Evolutionary conservation across 441 rosid species (phyloP).

Genomic region (Raphanus hybrid): DNA sequence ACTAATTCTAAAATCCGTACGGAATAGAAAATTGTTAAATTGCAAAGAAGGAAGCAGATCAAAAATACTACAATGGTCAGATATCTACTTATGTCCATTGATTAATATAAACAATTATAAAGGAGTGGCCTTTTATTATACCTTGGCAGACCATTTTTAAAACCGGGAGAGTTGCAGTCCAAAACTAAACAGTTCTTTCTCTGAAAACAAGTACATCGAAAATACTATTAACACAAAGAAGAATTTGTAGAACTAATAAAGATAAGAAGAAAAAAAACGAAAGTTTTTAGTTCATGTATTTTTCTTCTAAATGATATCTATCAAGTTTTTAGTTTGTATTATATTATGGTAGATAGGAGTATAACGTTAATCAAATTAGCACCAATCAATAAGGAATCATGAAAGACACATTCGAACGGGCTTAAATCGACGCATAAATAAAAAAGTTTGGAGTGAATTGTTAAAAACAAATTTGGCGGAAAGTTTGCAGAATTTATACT

Average conservation of each 20-base stretch:
- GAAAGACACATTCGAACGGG: constrained; percentile 35
- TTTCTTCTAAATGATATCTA: not conserved
- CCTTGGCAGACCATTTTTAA: not conserved
- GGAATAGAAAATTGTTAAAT: too few species aligned
- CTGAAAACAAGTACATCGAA: not conserved
- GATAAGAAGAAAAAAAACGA: not conserved
- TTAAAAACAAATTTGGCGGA: constrained; percentile 12
- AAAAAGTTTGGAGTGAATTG: not conserved
- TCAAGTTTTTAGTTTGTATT: not conserved
- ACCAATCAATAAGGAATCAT: constrained; percentile 37
- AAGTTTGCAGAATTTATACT: constrained; percentile 39
- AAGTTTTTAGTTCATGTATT: not conserved
- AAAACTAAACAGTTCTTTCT: not conserved
- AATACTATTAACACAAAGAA: not conserved
- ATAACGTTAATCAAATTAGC: constrained; percentile 11
- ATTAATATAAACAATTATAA: not conserved
- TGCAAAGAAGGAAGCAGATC: too few species aligned
- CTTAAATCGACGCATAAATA: constrained; percentile 32
- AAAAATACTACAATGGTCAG: too few species aligned
- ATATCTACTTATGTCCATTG: not conserved
- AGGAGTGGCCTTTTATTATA: not conserved
- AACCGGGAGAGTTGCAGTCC: not conserved
- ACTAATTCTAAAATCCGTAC: too few species aligned
- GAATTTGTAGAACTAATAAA: not conserved
- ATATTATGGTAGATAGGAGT: not conserved